Evolutionary conservation across 306 rosid genomes (phyloP).

Genomic region (Quercus gilva): DNA sequence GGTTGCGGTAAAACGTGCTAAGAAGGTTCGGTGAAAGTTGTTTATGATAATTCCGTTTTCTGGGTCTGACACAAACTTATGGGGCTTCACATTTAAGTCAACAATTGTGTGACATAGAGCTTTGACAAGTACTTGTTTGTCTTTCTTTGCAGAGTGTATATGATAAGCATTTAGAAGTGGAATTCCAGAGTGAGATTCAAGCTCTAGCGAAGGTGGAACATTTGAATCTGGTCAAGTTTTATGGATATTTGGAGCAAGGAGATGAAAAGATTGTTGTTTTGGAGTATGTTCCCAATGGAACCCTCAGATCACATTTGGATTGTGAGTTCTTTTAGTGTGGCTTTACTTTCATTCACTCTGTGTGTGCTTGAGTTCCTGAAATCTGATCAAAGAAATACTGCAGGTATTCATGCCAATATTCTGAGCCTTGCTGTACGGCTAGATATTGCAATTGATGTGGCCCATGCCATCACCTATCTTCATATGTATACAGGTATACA

Average conservation of each 20-base stretch:
- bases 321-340: slow-evolving; percentile 47
- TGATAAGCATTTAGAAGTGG: no score
- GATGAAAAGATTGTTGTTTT: slow-evolving; percentile 77
- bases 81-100: no score
- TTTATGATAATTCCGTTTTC: no score
- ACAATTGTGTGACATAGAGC: no score
- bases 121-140: no score
- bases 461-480: slow-evolving; percentile 51
- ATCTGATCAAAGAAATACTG: slow-evolving; percentile 23
- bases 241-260: slow-evolving; percentile 67
- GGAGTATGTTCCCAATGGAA: slow-evolving; percentile 58
- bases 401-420: slow-evolving; percentile 63
- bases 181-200: no score
- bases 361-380: slow-evolving; percentile 19
- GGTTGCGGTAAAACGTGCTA: no score
- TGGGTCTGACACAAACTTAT: no score
- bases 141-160: no score
- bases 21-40: no score
- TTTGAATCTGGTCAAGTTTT: slow-evolving; percentile 55
- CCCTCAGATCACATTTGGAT: slow-evolving; percentile 61
- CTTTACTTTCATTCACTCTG: not conserved
- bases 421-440: slow-evolving; percentile 72
- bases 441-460: slow-evolving; percentile 86
- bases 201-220: no score
- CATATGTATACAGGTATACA: slow-evolving; percentile 63